phyloP scores from a whole-genome alignment of 2,329 filamentous ascomycete genomes.

The Hymenoscyphus fraxineus region DNA sequence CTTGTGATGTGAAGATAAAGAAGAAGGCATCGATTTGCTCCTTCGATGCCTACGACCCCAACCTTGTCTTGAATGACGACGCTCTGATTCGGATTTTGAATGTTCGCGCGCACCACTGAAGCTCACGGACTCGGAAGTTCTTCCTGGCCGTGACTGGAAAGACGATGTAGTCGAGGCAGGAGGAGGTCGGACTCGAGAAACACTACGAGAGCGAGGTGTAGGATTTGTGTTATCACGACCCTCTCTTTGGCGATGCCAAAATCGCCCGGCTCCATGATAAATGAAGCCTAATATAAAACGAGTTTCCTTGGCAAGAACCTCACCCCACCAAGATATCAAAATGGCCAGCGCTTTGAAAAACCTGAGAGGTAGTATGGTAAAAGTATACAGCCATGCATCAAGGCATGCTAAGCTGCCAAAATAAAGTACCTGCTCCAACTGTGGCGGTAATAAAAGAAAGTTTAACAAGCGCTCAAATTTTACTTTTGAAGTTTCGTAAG shows the following conservation, averaged over 20 bases:
- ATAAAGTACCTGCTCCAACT: constrained; percentile 77
- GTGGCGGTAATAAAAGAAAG: constrained; percentile 76
- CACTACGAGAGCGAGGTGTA: constrained; percentile 28
- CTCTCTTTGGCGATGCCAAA: constrained; percentile 60
- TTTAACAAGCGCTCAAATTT: constrained; percentile 92
- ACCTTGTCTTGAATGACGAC: constrained; percentile 27
- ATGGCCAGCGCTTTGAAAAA: constrained; percentile 79
- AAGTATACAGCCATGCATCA: constrained; percentile 94
- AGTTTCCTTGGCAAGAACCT: constrained; percentile 67
- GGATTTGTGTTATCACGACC: constrained; percentile 41
- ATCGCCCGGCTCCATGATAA: constrained; percentile 71
- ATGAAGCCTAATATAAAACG: constrained; percentile 72
- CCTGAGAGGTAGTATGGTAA: constrained; percentile 88
- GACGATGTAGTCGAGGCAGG: constrained; percentile 27
- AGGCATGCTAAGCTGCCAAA: constrained; percentile 90
- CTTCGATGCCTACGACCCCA: constrained; percentile 57
- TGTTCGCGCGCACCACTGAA: constrained; percentile 19
- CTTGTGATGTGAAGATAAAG: constrained; percentile 83
- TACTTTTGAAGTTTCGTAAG: constrained; percentile 87
- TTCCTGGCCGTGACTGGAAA: constrained; percentile 24
- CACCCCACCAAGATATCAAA: constrained; percentile 72
- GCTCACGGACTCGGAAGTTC: constrained; percentile 17
- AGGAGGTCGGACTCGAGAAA: constrained; percentile 26
- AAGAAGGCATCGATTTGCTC: constrained; percentile 80
- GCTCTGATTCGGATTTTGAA: constrained; percentile 25